Evolutionary conservation across 768 basidiomycete genomes (phyloP), one percentile per base, ranked within the genome.

Genomic region (Ramaria sp.): DNA sequence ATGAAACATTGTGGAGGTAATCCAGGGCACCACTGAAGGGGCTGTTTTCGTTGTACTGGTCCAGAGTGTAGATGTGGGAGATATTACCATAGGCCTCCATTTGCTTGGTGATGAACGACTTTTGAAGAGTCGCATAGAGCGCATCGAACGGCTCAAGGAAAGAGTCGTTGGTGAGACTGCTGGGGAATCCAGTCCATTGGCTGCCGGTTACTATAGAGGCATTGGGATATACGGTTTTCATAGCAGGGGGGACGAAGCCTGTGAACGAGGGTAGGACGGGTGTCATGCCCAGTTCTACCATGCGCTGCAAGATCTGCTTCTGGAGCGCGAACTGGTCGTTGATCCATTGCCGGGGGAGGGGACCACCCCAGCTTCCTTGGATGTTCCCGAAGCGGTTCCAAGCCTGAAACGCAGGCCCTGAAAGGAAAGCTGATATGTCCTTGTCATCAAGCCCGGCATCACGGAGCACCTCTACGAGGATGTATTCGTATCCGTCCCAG

Each of bases 321-420:
- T 70, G 69, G 5, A 73, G 64, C 1, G 61, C 55, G 32, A 66
- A 69, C 55, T 73, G 72, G 45, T 72, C 68, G 16, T 63, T 52
- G 48, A 71, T 57, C 71, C 72, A 73, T 38, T 69, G 63, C 42
- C 57, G 62, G 0, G 72, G 69, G 6, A 72, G 62, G 10, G 58
- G 58, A 0, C 70, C 67, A 7, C 63, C 64, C 70, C 71, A 73
- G 58, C 67, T 67, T 9, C 68, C 66, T 56, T 72, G 72, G 30
- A 72, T 67, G 50, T 73, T 73, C 3, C 72, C 72, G 48, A 73
- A 73, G 15, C 72, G 65, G 57, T 72, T 71, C 70, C 71, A 73
- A 0, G 71, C 66, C 37, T 66, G 66, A 60, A 73, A 73, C 2
- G 72, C 65, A 7, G 71, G 70, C 0, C 70, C 69, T 0, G 71